A percentile compares a stretch with the other conserved stretches of the same genome.
These are phyloP conservation scores for Polychytrium aggregatum DNA, from an alignment of 192 early-diverging fungal genomes.

Conservation along the genomic window DNA sequence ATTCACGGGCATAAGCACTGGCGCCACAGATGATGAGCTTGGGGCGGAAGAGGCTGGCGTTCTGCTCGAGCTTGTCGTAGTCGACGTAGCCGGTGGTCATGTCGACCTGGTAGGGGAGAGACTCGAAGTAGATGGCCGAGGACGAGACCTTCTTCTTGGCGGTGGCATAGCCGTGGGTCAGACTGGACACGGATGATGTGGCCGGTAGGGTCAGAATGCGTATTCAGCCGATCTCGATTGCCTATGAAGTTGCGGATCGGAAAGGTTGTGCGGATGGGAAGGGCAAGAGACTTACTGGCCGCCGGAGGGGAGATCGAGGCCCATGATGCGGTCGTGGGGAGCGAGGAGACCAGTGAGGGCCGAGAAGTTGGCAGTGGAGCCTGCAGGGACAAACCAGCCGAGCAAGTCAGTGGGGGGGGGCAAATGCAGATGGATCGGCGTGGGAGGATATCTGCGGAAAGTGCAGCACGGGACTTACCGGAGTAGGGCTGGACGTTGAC, in stretches of 20 bases:
- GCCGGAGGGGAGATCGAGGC: slow-evolving; percentile 97
- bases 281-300: slow-evolving; percentile 72
- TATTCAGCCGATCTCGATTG: not conserved
- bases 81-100: slow-evolving; percentile 78
- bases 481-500: slow-evolving; percentile 99
- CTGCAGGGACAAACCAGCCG: slow-evolving; percentile 5
- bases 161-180: slow-evolving; percentile 99
- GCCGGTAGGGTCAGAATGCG: not conserved
- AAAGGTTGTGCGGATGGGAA: not conserved
- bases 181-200: too few species aligned
- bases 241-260: not conserved
- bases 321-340: slow-evolving; percentile 99
- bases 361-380: slow-evolving; percentile 97
- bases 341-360: slow-evolving; percentile 89
- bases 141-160: slow-evolving; percentile 99
- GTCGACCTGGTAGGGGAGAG: slow-evolving; percentile 96
- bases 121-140: slow-evolving; percentile 99
- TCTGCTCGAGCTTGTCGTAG: slow-evolving; percentile 89
- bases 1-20: slow-evolving; percentile 96
- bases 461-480: too few species aligned
- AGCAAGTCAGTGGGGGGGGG: too few species aligned
- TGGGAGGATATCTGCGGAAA: too few species aligned
- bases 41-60: slow-evolving; percentile 89
- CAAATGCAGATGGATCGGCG: too few species aligned
- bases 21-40: slow-evolving; percentile 99